Conservation (phyloP, 805 yeast species). For the Clavispora phyllophila region DNA sequence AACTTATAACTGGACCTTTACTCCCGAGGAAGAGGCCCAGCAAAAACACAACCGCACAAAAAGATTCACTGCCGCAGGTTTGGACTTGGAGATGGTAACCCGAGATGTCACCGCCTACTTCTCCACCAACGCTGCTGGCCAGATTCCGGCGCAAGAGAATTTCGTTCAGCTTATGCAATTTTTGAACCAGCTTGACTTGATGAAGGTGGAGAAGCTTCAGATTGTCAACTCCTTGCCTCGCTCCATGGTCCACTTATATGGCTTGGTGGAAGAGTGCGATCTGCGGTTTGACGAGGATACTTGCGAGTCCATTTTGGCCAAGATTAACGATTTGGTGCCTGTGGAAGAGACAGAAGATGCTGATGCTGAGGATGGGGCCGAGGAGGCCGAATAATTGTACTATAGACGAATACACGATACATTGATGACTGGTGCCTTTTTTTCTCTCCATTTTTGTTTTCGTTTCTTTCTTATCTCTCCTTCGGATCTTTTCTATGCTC, state of each 20-base stretch:
- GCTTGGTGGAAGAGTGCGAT: constrained; percentile 90
- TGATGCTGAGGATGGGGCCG: constrained; percentile 18
- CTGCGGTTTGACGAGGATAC: constrained; percentile 69
- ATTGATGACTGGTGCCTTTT: too few species aligned
- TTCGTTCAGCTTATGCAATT: constrained; percentile 39
- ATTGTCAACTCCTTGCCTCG: constrained; percentile 77
- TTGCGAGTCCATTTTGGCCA: constrained; percentile 52
- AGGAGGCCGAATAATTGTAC: constrained; percentile 1
- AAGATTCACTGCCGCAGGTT: constrained; percentile 37
- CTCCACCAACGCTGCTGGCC: constrained; percentile 20
- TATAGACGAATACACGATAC: neutral
- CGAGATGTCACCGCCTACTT: constrained; percentile 44
- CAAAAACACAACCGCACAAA: constrained; percentile 19
- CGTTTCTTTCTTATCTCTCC: too few species aligned
- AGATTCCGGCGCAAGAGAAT: constrained; percentile 16
- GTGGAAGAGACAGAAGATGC: constrained; percentile 26
- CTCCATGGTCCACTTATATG: constrained; percentile 70
- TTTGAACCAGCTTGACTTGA: constrained; percentile 51
- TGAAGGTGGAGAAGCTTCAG: constrained; percentile 80
- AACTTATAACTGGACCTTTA: constrained; percentile 44
- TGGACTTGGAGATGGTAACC: constrained; percentile 45
- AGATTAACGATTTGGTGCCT: constrained; percentile 53
- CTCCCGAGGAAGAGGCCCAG: constrained; percentile 24
- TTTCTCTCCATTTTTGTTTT: too few species aligned
- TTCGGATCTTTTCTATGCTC: too few species aligned